Evolutionary conservation across 148 eudicot species (phyloP).

Genomic region (Selenicereus undatus): DNA sequence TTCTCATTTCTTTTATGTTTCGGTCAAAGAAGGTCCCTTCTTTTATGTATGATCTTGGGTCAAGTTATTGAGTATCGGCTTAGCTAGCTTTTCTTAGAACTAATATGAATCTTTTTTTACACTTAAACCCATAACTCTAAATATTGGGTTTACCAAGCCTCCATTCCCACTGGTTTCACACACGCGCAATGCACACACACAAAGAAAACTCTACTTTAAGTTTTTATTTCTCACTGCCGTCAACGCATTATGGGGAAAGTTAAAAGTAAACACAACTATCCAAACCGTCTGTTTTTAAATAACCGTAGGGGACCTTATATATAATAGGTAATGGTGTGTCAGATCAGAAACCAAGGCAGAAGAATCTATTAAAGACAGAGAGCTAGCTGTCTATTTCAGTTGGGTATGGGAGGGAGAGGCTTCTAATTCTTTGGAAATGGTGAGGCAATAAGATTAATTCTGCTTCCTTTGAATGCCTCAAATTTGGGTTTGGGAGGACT

Average conservation of each 20-base stretch:
- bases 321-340: constrained; percentile 29
- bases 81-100: neutral
- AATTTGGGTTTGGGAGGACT: constrained; percentile 19
- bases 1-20: neutral
- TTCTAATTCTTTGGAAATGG: constrained; percentile 33
- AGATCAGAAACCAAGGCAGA: constrained; percentile 42
- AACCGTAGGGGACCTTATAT: constrained; percentile 24
- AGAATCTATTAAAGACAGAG: constrained; percentile 34
- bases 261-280: constrained; percentile 18
- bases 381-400: constrained; percentile 32
- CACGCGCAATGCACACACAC: constrained; percentile 12
- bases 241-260: constrained; percentile 34
- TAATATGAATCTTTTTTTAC: too few relatives aligned
- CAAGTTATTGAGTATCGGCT: neutral
- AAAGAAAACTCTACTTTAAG: neutral
- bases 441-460: constrained; percentile 29
- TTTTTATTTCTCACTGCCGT: constrained; percentile 8
- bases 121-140: neutral
- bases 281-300: constrained; percentile 24
- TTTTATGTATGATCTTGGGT: neutral
- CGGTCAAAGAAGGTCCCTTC: neutral
- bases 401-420: constrained; percentile 11
- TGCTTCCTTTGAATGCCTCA: constrained; percentile 28
- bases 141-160: neutral
- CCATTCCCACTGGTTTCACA: neutral